phyloP scores from a whole-genome alignment of 176 grass and related monocot species.

The Puccinellia tenuiflora region DNA sequence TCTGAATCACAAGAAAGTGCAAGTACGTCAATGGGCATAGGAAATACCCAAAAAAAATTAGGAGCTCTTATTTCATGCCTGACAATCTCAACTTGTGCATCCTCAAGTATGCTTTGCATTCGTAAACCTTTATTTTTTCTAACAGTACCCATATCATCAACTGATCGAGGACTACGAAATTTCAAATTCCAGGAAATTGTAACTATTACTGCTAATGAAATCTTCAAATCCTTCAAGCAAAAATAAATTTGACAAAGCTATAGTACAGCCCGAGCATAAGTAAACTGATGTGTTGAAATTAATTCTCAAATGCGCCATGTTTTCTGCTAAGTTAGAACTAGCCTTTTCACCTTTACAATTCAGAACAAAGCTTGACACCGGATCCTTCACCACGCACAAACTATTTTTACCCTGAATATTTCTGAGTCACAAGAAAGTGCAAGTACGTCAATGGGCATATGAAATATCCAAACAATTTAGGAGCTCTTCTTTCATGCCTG shows the following conservation, averaged over 20 bases:
- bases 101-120: conserved; percentile 70
- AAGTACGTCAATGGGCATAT: not conserved
- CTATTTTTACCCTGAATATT: conserved; percentile 44
- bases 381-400: conserved; percentile 50
- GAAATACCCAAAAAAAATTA: conserved; percentile 12
- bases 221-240: no score
- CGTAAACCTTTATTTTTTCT: conserved; percentile 46
- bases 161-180: not conserved
- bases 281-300: no score
- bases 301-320: no score
- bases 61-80: conserved; percentile 57
- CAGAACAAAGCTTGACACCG: conserved; percentile 42
- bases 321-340: no score
- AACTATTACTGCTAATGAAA: no score
- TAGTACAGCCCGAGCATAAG: no score
- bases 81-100: conserved; percentile 53
- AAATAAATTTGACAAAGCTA: no score
- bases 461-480: conserved; percentile 16
- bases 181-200: no score
- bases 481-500: conserved; percentile 61
- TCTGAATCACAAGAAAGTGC: conserved; percentile 5
- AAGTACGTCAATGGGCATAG: not conserved
- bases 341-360: no score
- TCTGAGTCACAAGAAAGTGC: conserved; percentile 2
- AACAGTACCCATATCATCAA: not conserved